Base-by-base conservation (phyloP, 2,329 filamentous ascomycete species). In the Diaporthe capsici region DNA sequence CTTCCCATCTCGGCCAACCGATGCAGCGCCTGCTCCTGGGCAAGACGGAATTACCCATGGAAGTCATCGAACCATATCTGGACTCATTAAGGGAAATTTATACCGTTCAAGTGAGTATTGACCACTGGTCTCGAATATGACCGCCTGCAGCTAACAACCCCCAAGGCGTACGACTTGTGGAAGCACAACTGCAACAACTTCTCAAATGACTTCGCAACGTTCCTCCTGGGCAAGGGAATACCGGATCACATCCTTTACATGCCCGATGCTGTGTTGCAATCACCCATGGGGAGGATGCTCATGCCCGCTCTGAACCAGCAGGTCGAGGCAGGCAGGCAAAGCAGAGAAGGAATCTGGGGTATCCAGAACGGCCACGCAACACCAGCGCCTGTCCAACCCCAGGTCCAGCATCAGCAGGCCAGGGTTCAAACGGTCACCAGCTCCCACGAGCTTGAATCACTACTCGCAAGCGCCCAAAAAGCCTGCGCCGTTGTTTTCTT, bases 171-270 rank as follows among this genome's bases (percentile, higher is more conserved):
- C 81, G 95, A 98, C 81, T 86, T 98, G 7, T 98, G 90, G 83
- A 94, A 86, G 80, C 95, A 98, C 84, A 99, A 99, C 82, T 98
- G 96, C 87, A 99, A 98, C 86, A 98, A 98, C 84, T 99, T 98
- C 84, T 95, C 94, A 4, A 96, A 98, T 81, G 95, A 98, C 77
- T 93, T 98, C 79, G 88, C 95, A 77, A 97, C 94, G 84, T 98
- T 98, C 78, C 87, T 98, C 0, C 87, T 98, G 1, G 96, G 97
- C 31, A 94, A 92, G 79, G 94, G 95, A 3, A 98, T 98, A 76
- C 97, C 97, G 0, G 90, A 92, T 1, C 92, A 98, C 80, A 98
- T 99, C 78, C 90, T 91, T 42, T 95, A 93, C 79, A 92, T 98
- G 82, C 96, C 96, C 0, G 90, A 95, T 80, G 94, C 93, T 1